Evolutionary conservation across 768 basidiomycete genomes (phyloP).

Genomic region (Tulasnella sp.): DNA sequence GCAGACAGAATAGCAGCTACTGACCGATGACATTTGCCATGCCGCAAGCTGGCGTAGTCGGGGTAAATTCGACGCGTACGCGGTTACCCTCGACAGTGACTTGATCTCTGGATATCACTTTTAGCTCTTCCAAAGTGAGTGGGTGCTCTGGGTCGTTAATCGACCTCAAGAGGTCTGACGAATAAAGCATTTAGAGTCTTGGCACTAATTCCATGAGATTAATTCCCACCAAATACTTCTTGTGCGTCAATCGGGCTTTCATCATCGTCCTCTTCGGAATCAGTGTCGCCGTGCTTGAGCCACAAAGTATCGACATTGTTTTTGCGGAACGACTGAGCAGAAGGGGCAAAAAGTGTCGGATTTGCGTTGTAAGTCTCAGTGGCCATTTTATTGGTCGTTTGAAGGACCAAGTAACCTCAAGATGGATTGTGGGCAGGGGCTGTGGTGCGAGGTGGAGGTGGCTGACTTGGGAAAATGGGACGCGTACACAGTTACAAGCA

Average conservation of each 20-base stretch:
- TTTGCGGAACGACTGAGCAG: conserved; percentile 23
- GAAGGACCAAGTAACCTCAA: background rate
- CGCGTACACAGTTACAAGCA: background rate
- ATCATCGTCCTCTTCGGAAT: conserved; percentile 44
- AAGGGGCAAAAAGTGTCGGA: conserved; percentile 25
- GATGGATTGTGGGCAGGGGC: background rate
- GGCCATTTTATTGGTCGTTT: background rate
- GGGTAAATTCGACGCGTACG: conserved; percentile 89
- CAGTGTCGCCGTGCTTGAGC: conserved; percentile 33
- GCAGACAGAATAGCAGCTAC: conserved; percentile 32
- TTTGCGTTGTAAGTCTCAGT: conserved; percentile 26
- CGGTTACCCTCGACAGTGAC: conserved; percentile 51
- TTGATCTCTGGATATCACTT: conserved; percentile 89
- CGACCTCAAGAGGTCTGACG: conserved; percentile 77
- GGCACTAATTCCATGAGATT: background rate
- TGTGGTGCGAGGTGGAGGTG: conserved; percentile 10
- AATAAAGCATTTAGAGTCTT: background rate
- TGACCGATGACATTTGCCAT: conserved; percentile 95
- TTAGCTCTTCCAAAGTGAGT: conserved; percentile 84
- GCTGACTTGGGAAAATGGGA: conserved; percentile 4
- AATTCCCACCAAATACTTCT: conserved; percentile 77
- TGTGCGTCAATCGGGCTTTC: conserved; percentile 80
- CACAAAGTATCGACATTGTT: conserved; percentile 22
- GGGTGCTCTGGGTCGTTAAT: conserved; percentile 97
- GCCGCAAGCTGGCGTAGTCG: conserved; percentile 95